A percentile compares a stretch with the other conserved stretches of the same genome.
phyloP scores from a whole-genome alignment of 2,329 filamentous ascomycete species.

The Xylariaceae sp. region DNA sequence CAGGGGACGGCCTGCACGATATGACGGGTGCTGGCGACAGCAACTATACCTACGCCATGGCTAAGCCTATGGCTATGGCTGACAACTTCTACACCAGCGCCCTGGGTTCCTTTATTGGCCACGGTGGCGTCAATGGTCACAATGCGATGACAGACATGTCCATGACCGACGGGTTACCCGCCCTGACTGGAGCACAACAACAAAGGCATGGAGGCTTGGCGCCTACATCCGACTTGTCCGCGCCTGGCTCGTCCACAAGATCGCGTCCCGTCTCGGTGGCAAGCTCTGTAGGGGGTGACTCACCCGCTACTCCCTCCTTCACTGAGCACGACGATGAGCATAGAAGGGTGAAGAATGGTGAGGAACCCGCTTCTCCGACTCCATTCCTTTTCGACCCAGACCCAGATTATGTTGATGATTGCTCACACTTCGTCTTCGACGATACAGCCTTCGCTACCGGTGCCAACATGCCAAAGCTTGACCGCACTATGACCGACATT shows the following conservation, averaged over 20 bases:
- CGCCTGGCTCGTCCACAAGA: constrained; percentile 42
- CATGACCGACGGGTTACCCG: constrained; percentile 24
- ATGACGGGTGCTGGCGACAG: constrained; percentile 46
- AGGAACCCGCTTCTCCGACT: constrained; percentile 41
- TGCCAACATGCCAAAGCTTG: constrained; percentile 70
- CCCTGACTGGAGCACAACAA: constrained; percentile 30
- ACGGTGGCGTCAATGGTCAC: constrained; percentile 36
- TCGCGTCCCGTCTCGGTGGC: constrained; percentile 63
- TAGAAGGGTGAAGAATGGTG: constrained; percentile 62
- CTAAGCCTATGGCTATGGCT: constrained; percentile 49
- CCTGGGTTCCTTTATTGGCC: constrained; percentile 38
- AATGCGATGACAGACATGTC: constrained; percentile 22
- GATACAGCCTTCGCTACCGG: constrained; percentile 61
- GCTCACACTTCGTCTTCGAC: constrained; percentile 69
- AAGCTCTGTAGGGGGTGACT: constrained; percentile 63
- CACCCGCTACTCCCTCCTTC: constrained; percentile 61
- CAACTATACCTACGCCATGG: constrained; percentile 50
- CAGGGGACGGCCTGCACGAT: constrained; percentile 53
- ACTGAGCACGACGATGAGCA: constrained; percentile 53
- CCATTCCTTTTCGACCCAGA: constrained; percentile 27
- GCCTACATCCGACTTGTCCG: constrained; percentile 53
- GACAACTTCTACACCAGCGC: constrained; percentile 47
- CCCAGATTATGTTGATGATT: constrained; percentile 55
- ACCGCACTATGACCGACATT: constrained; percentile 84
- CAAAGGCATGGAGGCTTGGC: constrained; percentile 49